Conservation (phyloP, 257 asterid genomes). For the Solanum tarapatanum region DNA sequence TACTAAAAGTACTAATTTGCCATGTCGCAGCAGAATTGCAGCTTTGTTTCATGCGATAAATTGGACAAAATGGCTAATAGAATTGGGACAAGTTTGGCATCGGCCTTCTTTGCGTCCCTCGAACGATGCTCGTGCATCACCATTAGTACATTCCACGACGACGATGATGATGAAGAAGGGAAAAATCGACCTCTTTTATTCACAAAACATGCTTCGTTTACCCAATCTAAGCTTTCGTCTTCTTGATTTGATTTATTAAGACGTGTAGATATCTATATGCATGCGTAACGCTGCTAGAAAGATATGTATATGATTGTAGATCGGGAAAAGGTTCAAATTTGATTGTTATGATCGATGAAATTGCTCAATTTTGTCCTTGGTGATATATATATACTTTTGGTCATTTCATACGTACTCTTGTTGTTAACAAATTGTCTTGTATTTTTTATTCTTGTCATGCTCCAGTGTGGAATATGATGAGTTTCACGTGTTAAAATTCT, state of each 20-base stretch:
- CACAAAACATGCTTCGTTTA: not conserved
- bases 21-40: not conserved
- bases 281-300: not conserved
- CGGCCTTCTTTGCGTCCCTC: constrained; percentile 36
- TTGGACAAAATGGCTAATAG: constrained; percentile 22
- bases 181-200: constrained; percentile 29
- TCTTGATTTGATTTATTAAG: not conserved
- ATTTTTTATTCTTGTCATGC: not conserved
- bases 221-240: not conserved
- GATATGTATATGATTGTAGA: not conserved
- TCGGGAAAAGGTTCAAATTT: not conserved
- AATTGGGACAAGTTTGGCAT: constrained; percentile 24
- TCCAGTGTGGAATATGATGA: not conserved
- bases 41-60: constrained; percentile 3
- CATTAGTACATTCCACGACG: constrained; percentile 17
- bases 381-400: not conserved
- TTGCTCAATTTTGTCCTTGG: not conserved
- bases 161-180: constrained; percentile 26
- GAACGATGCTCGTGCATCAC: constrained; percentile 36
- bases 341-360: not conserved
- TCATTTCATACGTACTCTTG: not conserved
- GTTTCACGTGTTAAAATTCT: not conserved
- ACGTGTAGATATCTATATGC: not conserved
- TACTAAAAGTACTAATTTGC: not conserved
- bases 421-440: not conserved